Percentiles rank a stretch among this genome's conserved stretches.
Evolutionary conservation across 306 rosid genomes (phyloP).

Genomic region (Castanopsis chinensis): DNA sequence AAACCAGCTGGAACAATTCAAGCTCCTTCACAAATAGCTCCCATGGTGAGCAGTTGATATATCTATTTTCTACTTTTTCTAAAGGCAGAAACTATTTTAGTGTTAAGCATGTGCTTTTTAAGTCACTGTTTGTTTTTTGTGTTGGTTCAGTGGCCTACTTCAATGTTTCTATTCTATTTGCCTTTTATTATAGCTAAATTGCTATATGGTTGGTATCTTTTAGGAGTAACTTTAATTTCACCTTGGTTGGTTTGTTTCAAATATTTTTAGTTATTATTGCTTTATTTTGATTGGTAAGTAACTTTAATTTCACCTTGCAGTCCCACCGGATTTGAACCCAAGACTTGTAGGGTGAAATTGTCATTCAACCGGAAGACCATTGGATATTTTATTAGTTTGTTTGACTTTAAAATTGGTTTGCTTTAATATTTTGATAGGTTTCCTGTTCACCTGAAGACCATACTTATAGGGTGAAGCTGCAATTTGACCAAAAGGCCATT

Average conservation of each 20-base stretch:
- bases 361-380: too few relatives aligned
- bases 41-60: slow-evolving; percentile 50
- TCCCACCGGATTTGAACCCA: too few relatives aligned
- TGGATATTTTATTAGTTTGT: neutral
- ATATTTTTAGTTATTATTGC: neutral
- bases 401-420: neutral
- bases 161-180: neutral
- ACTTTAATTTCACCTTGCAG: too few relatives aligned
- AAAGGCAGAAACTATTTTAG: neutral
- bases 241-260: neutral
- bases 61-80: neutral
- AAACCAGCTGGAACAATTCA: slow-evolving; percentile 48
- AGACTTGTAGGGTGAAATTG: too few relatives aligned
- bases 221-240: neutral
- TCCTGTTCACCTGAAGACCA: neutral
- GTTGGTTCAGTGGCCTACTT: neutral
- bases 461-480: too few relatives aligned
- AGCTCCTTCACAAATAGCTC: slow-evolving; percentile 40
- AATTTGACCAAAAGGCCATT: too few relatives aligned
- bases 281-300: too few relatives aligned
- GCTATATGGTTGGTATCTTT: neutral
- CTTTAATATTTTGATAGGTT: neutral
- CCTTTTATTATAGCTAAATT: neutral
- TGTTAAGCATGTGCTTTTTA: neutral
- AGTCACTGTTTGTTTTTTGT: slow-evolving; percentile 9